These are phyloP conservation scores for Phalaenopsis hybrid DNA, from an alignment of 116 monocot genomes.

Conservation along the genomic window DNA sequence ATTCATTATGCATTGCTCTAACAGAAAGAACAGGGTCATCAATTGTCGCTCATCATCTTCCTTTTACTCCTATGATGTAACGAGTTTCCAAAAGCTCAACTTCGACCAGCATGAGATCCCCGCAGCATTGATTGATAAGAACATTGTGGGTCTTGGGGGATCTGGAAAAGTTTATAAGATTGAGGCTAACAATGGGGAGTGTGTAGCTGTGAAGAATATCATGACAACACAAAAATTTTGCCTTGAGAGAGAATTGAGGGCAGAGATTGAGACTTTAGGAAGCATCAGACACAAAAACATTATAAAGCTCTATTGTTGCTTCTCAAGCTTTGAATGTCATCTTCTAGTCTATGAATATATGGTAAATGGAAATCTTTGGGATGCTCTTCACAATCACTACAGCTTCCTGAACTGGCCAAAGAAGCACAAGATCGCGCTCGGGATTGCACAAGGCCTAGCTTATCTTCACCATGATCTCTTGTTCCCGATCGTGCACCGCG, in stretches of 20 bases:
- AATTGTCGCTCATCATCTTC: conserved; percentile 34
- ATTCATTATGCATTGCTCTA: conserved; percentile 24
- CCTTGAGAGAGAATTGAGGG: conserved; percentile 52
- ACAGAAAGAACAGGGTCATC: conserved; percentile 1
- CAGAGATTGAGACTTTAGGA: conserved; percentile 83
- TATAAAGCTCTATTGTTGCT: too few relatives aligned
- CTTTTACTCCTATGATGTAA: conserved; percentile 72
- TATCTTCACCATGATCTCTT: conserved; percentile 84
- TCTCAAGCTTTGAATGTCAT: conserved; percentile 65
- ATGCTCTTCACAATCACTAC: conserved; percentile 56
- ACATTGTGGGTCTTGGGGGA: conserved; percentile 83
- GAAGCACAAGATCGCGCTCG: conserved; percentile 63
- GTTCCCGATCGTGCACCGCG: conserved; percentile 77
- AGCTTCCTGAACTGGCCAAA: conserved; percentile 73
- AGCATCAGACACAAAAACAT: conserved; percentile 98
- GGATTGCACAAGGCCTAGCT: conserved; percentile 72
- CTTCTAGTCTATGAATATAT: conserved; percentile 92
- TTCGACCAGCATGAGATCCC: conserved; percentile 83
- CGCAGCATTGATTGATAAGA: conserved; percentile 74
- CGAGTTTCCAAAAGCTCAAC: conserved; percentile 81
- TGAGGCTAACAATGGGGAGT: conserved; percentile 60
- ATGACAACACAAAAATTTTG: conserved; percentile 29
- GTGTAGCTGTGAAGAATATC: conserved; percentile 82
- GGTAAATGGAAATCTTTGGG: conserved; percentile 92
- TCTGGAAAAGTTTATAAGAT: conserved; percentile 92